A percentile compares a stretch with the other conserved stretches of the same genome.
Conservation (phyloP, 306 rosid genomes). For the Trifolium repens region DNA sequence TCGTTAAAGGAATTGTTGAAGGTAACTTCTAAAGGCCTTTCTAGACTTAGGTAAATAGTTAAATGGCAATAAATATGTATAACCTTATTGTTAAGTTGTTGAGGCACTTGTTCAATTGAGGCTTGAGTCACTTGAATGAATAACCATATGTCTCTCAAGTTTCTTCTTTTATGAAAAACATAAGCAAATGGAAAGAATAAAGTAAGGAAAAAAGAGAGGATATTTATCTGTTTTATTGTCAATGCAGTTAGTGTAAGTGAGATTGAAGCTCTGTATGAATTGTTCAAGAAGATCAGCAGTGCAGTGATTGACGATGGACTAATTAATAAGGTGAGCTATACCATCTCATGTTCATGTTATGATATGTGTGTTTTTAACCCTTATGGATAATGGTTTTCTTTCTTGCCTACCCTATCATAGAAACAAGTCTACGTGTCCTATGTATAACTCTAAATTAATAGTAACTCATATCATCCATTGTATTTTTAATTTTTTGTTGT, state of each 20-base stretch:
- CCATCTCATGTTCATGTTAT: background rate
- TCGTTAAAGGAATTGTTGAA: background rate
- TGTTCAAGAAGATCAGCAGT: conserved; percentile 90
- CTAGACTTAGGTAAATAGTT: background rate
- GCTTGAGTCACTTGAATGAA: conserved; percentile 8
- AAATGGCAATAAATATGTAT: background rate
- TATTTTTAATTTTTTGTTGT: conserved; percentile 13
- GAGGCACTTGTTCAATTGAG: conserved; percentile 5
- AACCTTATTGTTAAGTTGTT: background rate
- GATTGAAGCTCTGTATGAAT: conserved; percentile 86
- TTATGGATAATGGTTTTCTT: conserved; percentile 21
- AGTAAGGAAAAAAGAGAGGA: background rate
- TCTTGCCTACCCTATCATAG: conserved; percentile 13
- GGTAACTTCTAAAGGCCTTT: background rate
- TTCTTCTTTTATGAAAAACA: conserved; percentile 21
- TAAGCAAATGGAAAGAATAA: background rate
- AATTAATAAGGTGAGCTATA: conserved; percentile 69
- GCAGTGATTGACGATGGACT: conserved; percentile 92
- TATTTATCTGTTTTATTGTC: conserved; percentile 27
- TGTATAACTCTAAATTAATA: background rate
- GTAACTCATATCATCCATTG: conserved; percentile 7
- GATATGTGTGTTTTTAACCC: conserved; percentile 25
- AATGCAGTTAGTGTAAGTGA: conserved; percentile 94
- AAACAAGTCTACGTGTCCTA: background rate
- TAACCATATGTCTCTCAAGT: conserved; percentile 29